phyloP scores from a whole-genome alignment of 306 rosid species.

The Castanea mollissima region DNA sequence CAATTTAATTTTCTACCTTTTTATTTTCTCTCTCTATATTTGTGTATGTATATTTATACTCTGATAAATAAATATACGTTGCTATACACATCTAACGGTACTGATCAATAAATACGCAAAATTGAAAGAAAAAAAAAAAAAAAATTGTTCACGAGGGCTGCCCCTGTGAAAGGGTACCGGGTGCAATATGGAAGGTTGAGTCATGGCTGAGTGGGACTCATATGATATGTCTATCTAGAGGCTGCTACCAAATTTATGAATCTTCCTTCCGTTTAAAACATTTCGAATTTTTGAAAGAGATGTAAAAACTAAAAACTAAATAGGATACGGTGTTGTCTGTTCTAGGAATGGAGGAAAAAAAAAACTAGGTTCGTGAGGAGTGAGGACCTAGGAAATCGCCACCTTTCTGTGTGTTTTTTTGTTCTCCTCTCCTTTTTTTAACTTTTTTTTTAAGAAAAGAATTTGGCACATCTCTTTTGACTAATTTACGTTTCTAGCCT shows the following conservation, averaged over 20 bases:
- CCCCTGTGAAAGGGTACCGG: neutral
- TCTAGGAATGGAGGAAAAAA: neutral
- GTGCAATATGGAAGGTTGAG: neutral
- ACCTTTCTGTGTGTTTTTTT: neutral
- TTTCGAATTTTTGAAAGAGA: constrained; percentile 11
- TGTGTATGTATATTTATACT: constrained; percentile 28
- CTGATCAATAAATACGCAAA: neutral
- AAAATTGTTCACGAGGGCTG: constrained; percentile 22
- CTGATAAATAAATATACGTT: constrained; percentile 24
- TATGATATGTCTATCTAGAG: constrained; percentile 1
- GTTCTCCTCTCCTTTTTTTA: constrained; percentile 8
- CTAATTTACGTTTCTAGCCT: constrained; percentile 33
- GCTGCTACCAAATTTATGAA: neutral
- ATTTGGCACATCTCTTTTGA: constrained; percentile 43
- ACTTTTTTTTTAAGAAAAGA: constrained; percentile 30
- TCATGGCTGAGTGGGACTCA: constrained; percentile 18
- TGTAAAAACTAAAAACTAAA: neutral
- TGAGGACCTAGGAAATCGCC: constrained; percentile 51
- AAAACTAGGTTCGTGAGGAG: constrained; percentile 24
- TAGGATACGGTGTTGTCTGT: constrained; percentile 16
- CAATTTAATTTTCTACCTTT: constrained; percentile 3
- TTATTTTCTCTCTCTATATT: neutral
- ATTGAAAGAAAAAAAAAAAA: too few relatives aligned
- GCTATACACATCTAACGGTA: constrained; percentile 13
- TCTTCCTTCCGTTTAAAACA: neutral